Conservation (phyloP, 2,329 filamentous ascomycete species). For the Blumeria graminis region DNA sequence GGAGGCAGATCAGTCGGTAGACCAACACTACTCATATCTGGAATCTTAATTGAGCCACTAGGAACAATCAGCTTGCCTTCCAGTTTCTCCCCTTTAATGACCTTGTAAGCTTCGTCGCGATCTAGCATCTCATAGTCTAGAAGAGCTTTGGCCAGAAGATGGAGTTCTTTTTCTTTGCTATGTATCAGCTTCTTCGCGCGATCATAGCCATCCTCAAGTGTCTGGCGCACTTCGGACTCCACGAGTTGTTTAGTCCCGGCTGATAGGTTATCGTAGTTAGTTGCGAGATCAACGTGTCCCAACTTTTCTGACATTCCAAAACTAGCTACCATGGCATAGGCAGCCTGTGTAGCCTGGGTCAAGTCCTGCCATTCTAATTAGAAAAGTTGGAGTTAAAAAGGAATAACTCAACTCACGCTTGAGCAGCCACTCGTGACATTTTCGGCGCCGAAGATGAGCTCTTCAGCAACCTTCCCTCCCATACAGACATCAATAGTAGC, state of each 20-base stretch:
- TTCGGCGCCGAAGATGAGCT: conserved; percentile 76
- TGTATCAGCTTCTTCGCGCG: conserved; percentile 49
- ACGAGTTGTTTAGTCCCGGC: conserved; percentile 70
- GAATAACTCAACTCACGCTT: background rate
- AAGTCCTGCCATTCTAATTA: conserved; percentile 40
- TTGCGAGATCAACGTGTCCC: conserved; percentile 71
- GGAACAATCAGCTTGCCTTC: conserved; percentile 39
- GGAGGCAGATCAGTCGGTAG: conserved; percentile 6
- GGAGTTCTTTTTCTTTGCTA: conserved; percentile 59
- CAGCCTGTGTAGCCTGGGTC: conserved; percentile 53
- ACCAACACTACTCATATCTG: conserved; percentile 15
- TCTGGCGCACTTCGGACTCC: conserved; percentile 64
- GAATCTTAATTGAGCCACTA: conserved; percentile 41
- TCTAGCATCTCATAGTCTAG: conserved; percentile 87
- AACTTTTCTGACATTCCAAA: conserved; percentile 76
- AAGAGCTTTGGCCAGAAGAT: conserved; percentile 66
- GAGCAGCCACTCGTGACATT: conserved; percentile 62
- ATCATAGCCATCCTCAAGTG: conserved; percentile 58
- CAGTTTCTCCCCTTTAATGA: conserved; percentile 68
- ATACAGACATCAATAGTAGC: conserved; percentile 58
- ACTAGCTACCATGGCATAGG: conserved; percentile 69
- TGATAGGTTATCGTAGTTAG: conserved; percentile 60
- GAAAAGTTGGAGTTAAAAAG: background rate
- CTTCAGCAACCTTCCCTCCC: conserved; percentile 74
- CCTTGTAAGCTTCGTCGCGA: conserved; percentile 71